These are phyloP conservation scores for Penstemon newberryi DNA, from an alignment of 257 asterid genomes.

Conservation along the genomic window DNA sequence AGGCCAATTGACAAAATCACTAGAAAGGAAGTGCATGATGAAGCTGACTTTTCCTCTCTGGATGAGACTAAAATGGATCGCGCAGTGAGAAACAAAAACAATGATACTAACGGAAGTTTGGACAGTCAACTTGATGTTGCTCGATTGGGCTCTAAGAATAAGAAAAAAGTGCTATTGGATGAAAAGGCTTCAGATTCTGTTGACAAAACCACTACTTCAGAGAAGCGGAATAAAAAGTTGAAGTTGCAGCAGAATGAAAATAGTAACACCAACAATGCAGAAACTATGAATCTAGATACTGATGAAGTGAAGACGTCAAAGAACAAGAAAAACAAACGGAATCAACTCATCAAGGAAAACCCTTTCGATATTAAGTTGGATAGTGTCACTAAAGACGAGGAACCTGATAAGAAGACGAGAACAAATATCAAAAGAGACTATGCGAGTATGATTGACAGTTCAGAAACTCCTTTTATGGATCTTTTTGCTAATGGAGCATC, in stretches of 20 bases:
- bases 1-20: constrained; percentile 51
- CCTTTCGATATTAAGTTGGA: constrained; percentile 31
- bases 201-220: constrained; percentile 29
- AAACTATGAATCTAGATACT: constrained; percentile 18
- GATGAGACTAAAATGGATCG: constrained; percentile 19
- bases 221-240: constrained; percentile 38
- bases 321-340: constrained; percentile 42
- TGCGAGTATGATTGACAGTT: constrained; percentile 46
- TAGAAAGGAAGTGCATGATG: constrained; percentile 43
- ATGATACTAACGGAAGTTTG: constrained; percentile 18
- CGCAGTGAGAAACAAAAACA: constrained; percentile 27
- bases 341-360: constrained; percentile 22
- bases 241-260: constrained; percentile 31
- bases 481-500: constrained; percentile 38
- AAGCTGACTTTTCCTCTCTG: constrained; percentile 26
- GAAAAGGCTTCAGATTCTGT: constrained; percentile 29
- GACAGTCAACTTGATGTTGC: constrained; percentile 29
- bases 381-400: constrained; percentile 7
- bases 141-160: constrained; percentile 30
- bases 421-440: constrained; percentile 36
- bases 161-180: constrained; percentile 30
- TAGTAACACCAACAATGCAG: constrained; percentile 22
- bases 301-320: constrained; percentile 36
- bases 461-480: constrained; percentile 61
- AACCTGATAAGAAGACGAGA: constrained; percentile 37